Base-by-base conservation (phyloP, 2,329 filamentous ascomycete species). In the Elsinoe necatrix region DNA sequence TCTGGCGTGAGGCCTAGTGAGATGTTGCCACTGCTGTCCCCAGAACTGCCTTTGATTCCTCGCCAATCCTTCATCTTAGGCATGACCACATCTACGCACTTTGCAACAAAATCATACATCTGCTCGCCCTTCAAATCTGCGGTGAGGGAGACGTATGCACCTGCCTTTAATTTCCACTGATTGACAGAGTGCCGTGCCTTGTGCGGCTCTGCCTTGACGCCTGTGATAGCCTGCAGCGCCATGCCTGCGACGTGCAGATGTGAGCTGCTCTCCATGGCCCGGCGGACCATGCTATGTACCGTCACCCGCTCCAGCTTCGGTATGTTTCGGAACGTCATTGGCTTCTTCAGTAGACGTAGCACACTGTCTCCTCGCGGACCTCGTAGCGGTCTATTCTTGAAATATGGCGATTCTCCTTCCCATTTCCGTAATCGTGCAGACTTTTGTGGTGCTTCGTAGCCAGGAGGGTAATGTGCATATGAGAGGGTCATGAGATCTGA, bases 31-130 rank as follows among this genome's bases (percentile, higher is more conserved):
- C 86, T 85, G 67, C 83, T 84, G 70, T 98, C 93, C 67, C 93
- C 93, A 37, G 88, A 88, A 42, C 76, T 81, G 50, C 83, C 84
- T 63, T 81, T 80, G n/a, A 87, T 77, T 59, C 93, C 93, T 57
- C 81, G 82, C 87, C 89, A 98, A 64, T 98, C 93, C 78, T 97
- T 98, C 73, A 98, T 95, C 67, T 85, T 87, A 37, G 93, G 93
- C 68, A 97, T 79, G 4, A 98, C 91, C 7, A 97, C 77, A 68
- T 95, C 89, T 56, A 97, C 78, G 63, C 90, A 77, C 75, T 95
- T 95, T 66, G 92, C 87, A 43, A 98, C 69, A 70, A 98, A 96
- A 70, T 96, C 86, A 61, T 89, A 87, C 66, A 95, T 93, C 58
- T 85, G 80, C 69, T 93, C 86, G 27, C 89, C 89, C 57, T 79